Evolutionary conservation across 768 basidiomycete genomes (phyloP).

Genomic region (Mycena amicta): DNA sequence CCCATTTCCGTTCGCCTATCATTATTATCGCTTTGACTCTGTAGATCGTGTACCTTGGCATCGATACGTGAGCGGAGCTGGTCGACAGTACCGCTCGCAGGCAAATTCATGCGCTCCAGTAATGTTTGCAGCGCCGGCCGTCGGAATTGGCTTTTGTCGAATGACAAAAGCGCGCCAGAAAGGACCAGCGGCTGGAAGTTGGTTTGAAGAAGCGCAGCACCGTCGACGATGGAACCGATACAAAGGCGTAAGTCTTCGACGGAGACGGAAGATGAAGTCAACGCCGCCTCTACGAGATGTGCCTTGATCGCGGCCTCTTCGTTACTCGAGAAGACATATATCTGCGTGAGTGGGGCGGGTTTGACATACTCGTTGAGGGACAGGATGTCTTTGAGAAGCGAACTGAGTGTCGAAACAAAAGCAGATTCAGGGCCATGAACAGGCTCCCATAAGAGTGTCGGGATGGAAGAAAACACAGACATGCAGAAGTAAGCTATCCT

Average conservation of each 20-base stretch:
- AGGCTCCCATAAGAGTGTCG: slow-evolving; percentile 20
- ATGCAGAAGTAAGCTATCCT: slow-evolving; percentile 40
- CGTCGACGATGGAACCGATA: slow-evolving; percentile 53
- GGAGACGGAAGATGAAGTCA: slow-evolving; percentile 31
- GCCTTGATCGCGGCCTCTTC: slow-evolving; percentile 44
- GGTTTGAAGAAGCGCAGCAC: slow-evolving; percentile 50
- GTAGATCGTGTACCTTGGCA: slow-evolving; percentile 37
- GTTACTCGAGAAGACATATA: slow-evolving; percentile 48
- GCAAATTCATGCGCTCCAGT: slow-evolving; percentile 42
- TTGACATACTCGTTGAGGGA: slow-evolving; percentile 16
- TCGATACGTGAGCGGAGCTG: slow-evolving; percentile 41
- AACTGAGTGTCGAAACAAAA: slow-evolving; percentile 40
- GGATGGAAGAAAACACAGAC: slow-evolving; percentile 32
- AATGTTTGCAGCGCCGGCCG: slow-evolving; percentile 43
- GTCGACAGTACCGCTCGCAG: slow-evolving; percentile 39
- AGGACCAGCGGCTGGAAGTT: slow-evolving; percentile 51
- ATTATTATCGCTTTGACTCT: slow-evolving; percentile 31
- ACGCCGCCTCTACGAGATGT: slow-evolving; percentile 45
- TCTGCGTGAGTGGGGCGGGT: slow-evolving; percentile 39
- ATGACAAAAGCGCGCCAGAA: slow-evolving; percentile 45
- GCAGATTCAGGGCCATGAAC: slow-evolving; percentile 29
- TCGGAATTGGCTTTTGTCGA: slow-evolving; percentile 36
- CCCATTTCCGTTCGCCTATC: slow-evolving; percentile 41
- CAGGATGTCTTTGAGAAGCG: slow-evolving; percentile 38
- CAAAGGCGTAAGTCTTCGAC: slow-evolving; percentile 43